A percentile compares a stretch with the other conserved stretches of the same genome.
These are phyloP conservation scores for Trichoderma hamatum DNA, from an alignment of 2,329 filamentous ascomycete genomes.

Conservation along the genomic window DNA sequence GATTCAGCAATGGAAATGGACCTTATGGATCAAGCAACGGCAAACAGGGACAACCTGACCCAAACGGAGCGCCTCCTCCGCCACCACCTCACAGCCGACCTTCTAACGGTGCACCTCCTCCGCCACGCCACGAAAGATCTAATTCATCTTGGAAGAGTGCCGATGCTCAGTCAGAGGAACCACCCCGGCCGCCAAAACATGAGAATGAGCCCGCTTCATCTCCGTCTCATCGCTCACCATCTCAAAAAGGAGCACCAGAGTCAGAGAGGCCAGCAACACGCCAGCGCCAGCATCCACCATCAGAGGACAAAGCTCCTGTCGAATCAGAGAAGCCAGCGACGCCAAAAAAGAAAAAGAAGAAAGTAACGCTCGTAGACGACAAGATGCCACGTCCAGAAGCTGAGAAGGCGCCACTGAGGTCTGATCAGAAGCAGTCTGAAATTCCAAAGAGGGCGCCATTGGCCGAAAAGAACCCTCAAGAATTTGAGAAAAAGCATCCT, in stretches of 20 bases:
- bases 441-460: slow-evolving; percentile 1
- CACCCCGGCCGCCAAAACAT: slow-evolving; percentile 13
- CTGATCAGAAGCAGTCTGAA: slow-evolving; percentile 3
- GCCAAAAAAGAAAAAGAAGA: slow-evolving; percentile 28
- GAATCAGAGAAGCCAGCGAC: slow-evolving; percentile 30
- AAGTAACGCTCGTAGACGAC: background rate
- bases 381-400: background rate
- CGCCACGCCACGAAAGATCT: slow-evolving; percentile 26
- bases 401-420: slow-evolving; percentile 11
- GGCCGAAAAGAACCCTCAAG: slow-evolving; percentile 1
- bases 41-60: slow-evolving; percentile 24
- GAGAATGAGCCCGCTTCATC: slow-evolving; percentile 7
- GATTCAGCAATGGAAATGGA: slow-evolving; percentile 12
- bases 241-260: slow-evolving; percentile 24
- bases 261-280: slow-evolving; percentile 29
- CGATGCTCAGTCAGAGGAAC: slow-evolving; percentile 4
- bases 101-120: slow-evolving; percentile 10
- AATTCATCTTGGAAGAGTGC: slow-evolving; percentile 16
- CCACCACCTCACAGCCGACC: slow-evolving; percentile 25
- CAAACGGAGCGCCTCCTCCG: slow-evolving; percentile 21
- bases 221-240: slow-evolving; percentile 23
- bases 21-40: slow-evolving; percentile 13
- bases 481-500: background rate
- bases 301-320: slow-evolving; percentile 30
- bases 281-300: slow-evolving; percentile 32